Percentiles rank a stretch among this genome's conserved stretches.
phyloP scores from a whole-genome alignment of 2,329 filamentous ascomycete genomes.

The Fonsecaea erecta region DNA sequence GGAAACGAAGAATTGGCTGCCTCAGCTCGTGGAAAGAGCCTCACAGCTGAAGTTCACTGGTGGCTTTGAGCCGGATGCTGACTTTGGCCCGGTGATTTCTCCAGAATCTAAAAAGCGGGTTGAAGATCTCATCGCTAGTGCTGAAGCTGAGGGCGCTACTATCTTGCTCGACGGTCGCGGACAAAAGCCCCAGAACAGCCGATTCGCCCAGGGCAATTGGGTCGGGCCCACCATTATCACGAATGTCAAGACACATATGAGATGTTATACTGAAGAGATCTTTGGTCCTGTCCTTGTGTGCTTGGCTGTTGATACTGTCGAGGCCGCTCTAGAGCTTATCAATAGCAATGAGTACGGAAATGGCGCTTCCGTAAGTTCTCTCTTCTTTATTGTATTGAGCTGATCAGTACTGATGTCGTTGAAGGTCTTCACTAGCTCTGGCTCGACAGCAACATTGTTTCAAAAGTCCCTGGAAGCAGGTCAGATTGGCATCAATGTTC shows the following conservation, averaged over 20 bases:
- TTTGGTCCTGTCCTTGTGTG: slow-evolving; percentile 69
- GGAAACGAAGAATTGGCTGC: slow-evolving; percentile 68
- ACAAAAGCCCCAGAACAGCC: slow-evolving; percentile 53
- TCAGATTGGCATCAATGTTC: slow-evolving; percentile 70
- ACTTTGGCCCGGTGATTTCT: slow-evolving; percentile 68
- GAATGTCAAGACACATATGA: slow-evolving; percentile 68
- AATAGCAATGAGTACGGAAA: slow-evolving; percentile 71
- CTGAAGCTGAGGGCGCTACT: slow-evolving; percentile 66
- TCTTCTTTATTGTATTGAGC: too few relatives aligned
- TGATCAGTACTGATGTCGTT: too few relatives aligned
- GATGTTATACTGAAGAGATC: slow-evolving; percentile 69
- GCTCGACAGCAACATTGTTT: slow-evolving; percentile 64
- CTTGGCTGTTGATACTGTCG: slow-evolving; percentile 62
- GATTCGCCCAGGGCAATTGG: slow-evolving; percentile 41
- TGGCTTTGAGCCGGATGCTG: slow-evolving; percentile 65
- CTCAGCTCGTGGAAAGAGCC: slow-evolving; percentile 65
- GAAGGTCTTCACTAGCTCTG: slow-evolving; percentile 64
- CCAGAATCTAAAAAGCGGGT: slow-evolving; percentile 67
- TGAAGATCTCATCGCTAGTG: slow-evolving; percentile 63
- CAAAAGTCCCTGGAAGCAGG: slow-evolving; percentile 69
- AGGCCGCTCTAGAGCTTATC: slow-evolving; percentile 67
- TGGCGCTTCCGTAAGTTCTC: slow-evolving; percentile 51
- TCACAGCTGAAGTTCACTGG: slow-evolving; percentile 65
- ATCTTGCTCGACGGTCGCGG: slow-evolving; percentile 67
- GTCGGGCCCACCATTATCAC: slow-evolving; percentile 68